Evolutionary conservation across 2,329 filamentous ascomycete species (phyloP).

Genomic region (Aspergillus fructus): DNA sequence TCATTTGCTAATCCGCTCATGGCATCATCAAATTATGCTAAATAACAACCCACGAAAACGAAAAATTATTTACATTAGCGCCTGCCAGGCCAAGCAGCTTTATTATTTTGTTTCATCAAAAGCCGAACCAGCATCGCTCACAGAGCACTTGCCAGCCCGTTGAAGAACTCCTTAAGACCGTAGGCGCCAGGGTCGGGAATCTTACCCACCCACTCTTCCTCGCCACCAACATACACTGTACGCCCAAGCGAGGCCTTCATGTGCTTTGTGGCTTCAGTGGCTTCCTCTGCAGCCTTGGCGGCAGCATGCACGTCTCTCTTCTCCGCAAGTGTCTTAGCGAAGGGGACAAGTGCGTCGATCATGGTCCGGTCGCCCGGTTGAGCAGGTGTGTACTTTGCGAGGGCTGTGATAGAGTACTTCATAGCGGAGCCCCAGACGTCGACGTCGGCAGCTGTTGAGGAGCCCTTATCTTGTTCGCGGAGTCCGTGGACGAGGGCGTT

Average conservation of each 20-base stretch:
- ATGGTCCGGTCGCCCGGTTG: constrained; percentile 85
- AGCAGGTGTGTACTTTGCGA: constrained; percentile 85
- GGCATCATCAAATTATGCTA: background rate
- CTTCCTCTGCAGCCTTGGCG: constrained; percentile 70
- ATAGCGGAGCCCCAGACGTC: constrained; percentile 67
- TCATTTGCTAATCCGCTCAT: background rate
- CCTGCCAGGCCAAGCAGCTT: constrained; percentile 12
- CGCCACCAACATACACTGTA: constrained; percentile 76
- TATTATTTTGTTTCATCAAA: background rate
- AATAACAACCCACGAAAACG: background rate
- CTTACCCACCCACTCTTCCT: constrained; percentile 63
- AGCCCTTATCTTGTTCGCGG: constrained; percentile 51
- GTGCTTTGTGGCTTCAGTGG: constrained; percentile 79
- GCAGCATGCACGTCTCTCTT: constrained; percentile 69
- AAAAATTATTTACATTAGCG: background rate
- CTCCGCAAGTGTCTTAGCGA: constrained; percentile 68
- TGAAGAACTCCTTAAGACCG: constrained; percentile 83
- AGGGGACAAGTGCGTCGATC: constrained; percentile 85
- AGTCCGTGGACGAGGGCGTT: constrained; percentile 76
- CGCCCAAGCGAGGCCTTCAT: constrained; percentile 89
- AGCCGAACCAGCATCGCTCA: constrained; percentile 15
- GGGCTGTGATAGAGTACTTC: constrained; percentile 65
- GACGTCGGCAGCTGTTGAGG: constrained; percentile 47
- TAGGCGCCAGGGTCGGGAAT: constrained; percentile 72
- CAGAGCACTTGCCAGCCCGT: constrained; percentile 65